A percentile compares a stretch with the other conserved stretches of the same genome.
These are phyloP conservation scores for Ochromonas danica DNA, from an alignment of 108 stramenopile genomes.

Conservation along the genomic window DNA sequence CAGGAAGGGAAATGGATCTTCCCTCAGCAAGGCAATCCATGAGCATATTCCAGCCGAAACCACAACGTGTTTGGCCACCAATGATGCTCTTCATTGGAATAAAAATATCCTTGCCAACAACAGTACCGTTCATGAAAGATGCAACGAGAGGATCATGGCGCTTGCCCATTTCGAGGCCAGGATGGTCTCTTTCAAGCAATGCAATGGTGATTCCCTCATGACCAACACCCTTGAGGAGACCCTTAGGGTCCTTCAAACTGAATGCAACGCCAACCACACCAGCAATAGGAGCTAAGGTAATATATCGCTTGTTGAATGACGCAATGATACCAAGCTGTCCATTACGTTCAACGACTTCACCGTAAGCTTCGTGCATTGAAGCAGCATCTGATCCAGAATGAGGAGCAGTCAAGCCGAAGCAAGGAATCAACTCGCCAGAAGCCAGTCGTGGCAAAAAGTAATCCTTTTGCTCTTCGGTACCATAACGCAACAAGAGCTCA, in stretches of 20 bases:
- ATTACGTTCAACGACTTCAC: slow-evolving; percentile 79
- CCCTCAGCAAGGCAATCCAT: slow-evolving; percentile 98
- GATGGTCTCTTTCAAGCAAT: slow-evolving; percentile 86
- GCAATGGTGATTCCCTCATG: slow-evolving; percentile 91
- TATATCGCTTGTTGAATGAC: slow-evolving; percentile 96
- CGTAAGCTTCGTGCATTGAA: slow-evolving; percentile 77
- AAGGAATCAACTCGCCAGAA: slow-evolving; percentile 92
- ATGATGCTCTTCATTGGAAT: slow-evolving; percentile 91
- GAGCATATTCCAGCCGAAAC: slow-evolving; percentile 98
- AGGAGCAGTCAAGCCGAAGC: slow-evolving; percentile 95
- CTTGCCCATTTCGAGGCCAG: slow-evolving; percentile 83
- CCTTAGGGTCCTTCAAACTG: slow-evolving; percentile 84
- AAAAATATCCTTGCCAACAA: slow-evolving; percentile 96
- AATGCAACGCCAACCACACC: slow-evolving; percentile 92
- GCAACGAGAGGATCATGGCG: slow-evolving; percentile 74
- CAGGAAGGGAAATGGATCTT: slow-evolving; percentile 89
- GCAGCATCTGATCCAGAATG: slow-evolving; percentile 93
- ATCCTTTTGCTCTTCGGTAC: slow-evolving; percentile 86
- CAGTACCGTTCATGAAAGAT: slow-evolving; percentile 95
- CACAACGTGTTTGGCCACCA: slow-evolving; percentile 90
- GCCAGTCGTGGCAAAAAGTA: slow-evolving; percentile 88
- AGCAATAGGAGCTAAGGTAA: slow-evolving; percentile 94
- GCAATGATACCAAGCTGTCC: slow-evolving; percentile 89
- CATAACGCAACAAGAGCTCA: slow-evolving; percentile 86
- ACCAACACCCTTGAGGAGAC: slow-evolving; percentile 80